phyloP scores from a whole-genome alignment of 768 basidiomycete species.

The Leccinellum luteum region DNA sequence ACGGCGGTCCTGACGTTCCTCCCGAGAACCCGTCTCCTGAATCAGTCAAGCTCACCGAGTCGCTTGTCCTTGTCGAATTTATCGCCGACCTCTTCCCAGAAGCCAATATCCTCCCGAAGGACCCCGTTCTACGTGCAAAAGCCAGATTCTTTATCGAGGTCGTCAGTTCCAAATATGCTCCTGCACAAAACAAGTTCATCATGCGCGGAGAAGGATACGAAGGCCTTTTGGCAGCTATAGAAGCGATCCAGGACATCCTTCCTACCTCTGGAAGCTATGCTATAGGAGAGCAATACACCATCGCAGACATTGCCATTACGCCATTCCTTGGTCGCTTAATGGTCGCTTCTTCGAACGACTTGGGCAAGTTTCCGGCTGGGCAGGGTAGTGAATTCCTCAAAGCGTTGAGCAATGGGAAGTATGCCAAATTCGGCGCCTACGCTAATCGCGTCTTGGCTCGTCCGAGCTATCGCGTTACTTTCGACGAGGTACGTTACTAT shows the following conservation, averaged over 20 bases:
- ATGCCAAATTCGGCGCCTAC: slow-evolving; percentile 51
- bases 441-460: slow-evolving; percentile 45
- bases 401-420: slow-evolving; percentile 40
- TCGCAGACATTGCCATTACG: slow-evolving; percentile 59
- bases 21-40: slow-evolving; percentile 58
- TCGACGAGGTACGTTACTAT: slow-evolving; percentile 44
- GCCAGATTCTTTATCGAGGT: slow-evolving; percentile 64
- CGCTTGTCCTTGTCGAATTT: slow-evolving; percentile 64
- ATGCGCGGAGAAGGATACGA: slow-evolving; percentile 40
- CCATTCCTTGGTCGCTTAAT: slow-evolving; percentile 61
- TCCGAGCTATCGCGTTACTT: slow-evolving; percentile 54
- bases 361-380: slow-evolving; percentile 49
- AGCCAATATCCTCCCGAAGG: slow-evolving; percentile 48
- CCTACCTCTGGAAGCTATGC: slow-evolving; percentile 41
- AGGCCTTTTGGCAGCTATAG: slow-evolving; percentile 41
- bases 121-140: slow-evolving; percentile 55
- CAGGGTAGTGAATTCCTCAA: slow-evolving; percentile 45
- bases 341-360: slow-evolving; percentile 44
- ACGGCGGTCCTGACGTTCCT: slow-evolving; percentile 56
- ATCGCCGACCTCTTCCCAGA: slow-evolving; percentile 56
- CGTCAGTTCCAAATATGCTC: slow-evolving; percentile 44
- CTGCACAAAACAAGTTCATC: slow-evolving; percentile 38
- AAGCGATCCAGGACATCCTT: slow-evolving; percentile 50
- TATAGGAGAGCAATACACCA: slow-evolving; percentile 35
- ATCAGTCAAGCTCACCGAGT: slow-evolving; percentile 61